phyloP scores from a whole-genome alignment of 495 filamentous ascomycete species.

The Astrothelium subdiscretum region DNA sequence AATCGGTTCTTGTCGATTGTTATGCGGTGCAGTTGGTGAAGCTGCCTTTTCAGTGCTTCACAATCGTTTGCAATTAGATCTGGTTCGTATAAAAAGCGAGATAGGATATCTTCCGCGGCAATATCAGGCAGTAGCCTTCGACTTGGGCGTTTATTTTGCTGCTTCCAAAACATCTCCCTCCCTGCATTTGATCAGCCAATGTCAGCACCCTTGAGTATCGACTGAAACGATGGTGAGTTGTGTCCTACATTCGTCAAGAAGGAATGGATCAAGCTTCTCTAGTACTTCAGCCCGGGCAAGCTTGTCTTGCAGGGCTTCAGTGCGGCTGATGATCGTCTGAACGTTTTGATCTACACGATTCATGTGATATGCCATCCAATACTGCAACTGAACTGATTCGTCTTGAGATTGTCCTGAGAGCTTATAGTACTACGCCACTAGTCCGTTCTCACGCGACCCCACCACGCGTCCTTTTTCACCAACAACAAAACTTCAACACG shows the following conservation, averaged over 20 bases:
- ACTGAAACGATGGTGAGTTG: neutral
- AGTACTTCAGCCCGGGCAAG: neutral
- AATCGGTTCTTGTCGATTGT: neutral
- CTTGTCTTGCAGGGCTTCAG: neutral
- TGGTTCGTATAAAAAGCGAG: neutral
- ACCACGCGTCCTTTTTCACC: too few species aligned
- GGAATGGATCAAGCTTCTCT: neutral
- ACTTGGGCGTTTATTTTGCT: neutral
- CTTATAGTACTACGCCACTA: too few species aligned
- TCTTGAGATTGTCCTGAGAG: neutral
- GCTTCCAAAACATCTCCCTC: neutral
- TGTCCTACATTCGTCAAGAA: neutral
- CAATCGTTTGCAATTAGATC: neutral
- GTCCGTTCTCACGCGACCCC: too few species aligned
- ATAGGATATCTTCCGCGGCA: neutral
- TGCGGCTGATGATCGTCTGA: neutral
- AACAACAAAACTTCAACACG: neutral
- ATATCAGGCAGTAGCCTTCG: neutral
- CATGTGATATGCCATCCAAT: neutral
- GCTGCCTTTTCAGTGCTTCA: neutral
- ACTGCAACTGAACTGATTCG: neutral
- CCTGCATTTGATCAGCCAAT: neutral
- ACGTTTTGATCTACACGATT: neutral
- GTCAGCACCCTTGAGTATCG: neutral
- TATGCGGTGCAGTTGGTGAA: neutral